Percentiles rank a stretch among this genome's conserved stretches.
Conservation (phyloP, 2,329 filamentous ascomycete genomes). For the Phialophora verrucosa region DNA sequence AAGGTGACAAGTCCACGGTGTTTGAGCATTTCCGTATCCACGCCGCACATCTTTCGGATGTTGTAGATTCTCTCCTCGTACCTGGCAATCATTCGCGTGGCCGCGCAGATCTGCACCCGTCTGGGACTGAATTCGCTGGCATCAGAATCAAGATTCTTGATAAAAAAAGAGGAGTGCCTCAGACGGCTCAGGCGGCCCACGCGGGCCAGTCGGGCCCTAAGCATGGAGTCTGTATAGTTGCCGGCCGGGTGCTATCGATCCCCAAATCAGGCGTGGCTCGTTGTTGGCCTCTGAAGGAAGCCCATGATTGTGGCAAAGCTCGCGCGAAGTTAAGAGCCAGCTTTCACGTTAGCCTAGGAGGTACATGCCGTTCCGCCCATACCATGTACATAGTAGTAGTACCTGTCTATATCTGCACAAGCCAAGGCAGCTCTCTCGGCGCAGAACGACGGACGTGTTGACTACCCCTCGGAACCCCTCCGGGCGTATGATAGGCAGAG, state of each 20-base stretch:
- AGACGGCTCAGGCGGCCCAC: not conserved
- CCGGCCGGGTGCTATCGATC: not conserved
- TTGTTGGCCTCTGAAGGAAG: not conserved
- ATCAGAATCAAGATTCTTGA: slow-evolving; percentile 16
- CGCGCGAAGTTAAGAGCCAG: not conserved
- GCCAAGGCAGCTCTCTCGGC: not conserved
- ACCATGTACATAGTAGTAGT: too few relatives aligned
- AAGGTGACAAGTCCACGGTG: not conserved
- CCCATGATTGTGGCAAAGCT: not conserved
- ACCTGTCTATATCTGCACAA: not conserved
- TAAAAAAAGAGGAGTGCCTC: not conserved
- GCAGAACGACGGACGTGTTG: not conserved
- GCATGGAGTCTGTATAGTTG: not conserved
- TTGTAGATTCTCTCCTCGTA: slow-evolving; percentile 6
- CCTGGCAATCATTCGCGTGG: slow-evolving; percentile 23
- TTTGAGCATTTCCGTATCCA: not conserved
- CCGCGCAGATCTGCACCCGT: slow-evolving; percentile 15
- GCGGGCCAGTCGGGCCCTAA: not conserved
- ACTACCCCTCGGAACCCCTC: not conserved
- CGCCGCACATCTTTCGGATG: not conserved
- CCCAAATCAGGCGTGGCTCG: not conserved
- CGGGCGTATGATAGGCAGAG: not conserved
- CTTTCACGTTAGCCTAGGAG: not conserved
- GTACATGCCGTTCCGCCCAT: not conserved
- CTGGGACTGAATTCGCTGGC: slow-evolving; percentile 6